Evolutionary conservation across 768 basidiomycete genomes (phyloP).

Genomic region (Podaxis carcinomalis): DNA sequence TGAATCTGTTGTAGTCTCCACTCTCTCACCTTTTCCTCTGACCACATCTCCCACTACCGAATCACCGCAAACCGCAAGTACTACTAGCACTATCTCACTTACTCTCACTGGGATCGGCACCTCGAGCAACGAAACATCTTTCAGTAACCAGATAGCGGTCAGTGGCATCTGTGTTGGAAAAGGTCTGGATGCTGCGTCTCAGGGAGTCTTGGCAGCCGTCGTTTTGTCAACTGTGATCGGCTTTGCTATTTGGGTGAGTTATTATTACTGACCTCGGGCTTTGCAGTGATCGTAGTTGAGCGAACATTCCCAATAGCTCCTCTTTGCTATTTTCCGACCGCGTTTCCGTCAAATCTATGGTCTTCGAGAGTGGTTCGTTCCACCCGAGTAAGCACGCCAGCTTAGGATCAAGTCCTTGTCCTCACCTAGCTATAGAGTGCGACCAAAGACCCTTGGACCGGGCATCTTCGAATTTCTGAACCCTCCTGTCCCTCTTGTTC

Average conservation of each 20-base stretch:
- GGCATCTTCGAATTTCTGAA: constrained; percentile 65
- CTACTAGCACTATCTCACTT: constrained; percentile 15
- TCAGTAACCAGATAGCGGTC: constrained; percentile 18
- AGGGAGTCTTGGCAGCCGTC: constrained; percentile 56
- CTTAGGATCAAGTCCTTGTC: neutral
- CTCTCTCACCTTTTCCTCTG: constrained; percentile 15
- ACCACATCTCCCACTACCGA: constrained; percentile 10
- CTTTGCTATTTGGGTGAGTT: constrained; percentile 64
- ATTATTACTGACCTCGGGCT: neutral
- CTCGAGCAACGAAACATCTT: constrained; percentile 20
- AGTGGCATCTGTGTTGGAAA: constrained; percentile 55
- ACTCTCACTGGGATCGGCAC: constrained; percentile 20
- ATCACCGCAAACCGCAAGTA: neutral
- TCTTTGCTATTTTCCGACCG: constrained; percentile 67
- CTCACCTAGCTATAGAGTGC: constrained; percentile 36
- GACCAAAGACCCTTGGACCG: constrained; percentile 56
- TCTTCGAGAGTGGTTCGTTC: constrained; percentile 74
- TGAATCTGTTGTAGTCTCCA: constrained; percentile 26
- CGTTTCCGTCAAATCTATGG: constrained; percentile 70
- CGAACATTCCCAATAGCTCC: constrained; percentile 34
- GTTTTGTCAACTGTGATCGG: constrained; percentile 57
- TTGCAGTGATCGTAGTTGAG: constrained; percentile 9
- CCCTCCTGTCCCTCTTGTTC: constrained; percentile 65
- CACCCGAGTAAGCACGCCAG: constrained; percentile 50
- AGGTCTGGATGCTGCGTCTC: constrained; percentile 58